Evolutionary conservation across 805 yeast genomes (phyloP).

Genomic region (Candida jianshihensis): DNA sequence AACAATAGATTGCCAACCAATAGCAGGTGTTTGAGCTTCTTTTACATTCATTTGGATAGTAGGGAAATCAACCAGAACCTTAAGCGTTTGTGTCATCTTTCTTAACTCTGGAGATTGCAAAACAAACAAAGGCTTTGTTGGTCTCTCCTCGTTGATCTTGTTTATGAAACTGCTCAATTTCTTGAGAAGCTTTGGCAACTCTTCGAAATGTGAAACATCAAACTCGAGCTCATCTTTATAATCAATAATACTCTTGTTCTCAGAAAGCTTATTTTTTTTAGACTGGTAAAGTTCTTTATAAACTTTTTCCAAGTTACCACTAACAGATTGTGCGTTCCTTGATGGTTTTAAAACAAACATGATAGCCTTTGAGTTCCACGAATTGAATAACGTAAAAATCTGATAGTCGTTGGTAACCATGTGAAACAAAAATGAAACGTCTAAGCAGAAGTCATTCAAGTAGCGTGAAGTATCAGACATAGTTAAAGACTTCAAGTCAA

Average conservation of each 20-base stretch:
- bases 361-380: constrained; percentile 47
- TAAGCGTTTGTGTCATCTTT: constrained; percentile 40
- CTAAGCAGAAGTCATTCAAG: constrained; percentile 47
- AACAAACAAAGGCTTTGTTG: constrained; percentile 56
- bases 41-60: constrained; percentile 51
- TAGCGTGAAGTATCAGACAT: constrained; percentile 44
- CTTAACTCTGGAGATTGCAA: constrained; percentile 64
- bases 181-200: constrained; percentile 46
- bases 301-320: constrained; percentile 43
- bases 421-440: constrained; percentile 60
- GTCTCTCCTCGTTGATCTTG: constrained; percentile 56
- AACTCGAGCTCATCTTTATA: constrained; percentile 49
- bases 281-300: constrained; percentile 47
- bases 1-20: constrained; percentile 75
- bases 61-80: constrained; percentile 50
- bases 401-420: constrained; percentile 69
- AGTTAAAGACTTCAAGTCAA: constrained; percentile 51
- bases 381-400: constrained; percentile 57
- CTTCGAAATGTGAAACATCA: constrained; percentile 48
- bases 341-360: constrained; percentile 66
- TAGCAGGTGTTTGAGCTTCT: constrained; percentile 57
- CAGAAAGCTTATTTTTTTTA: constrained; percentile 39
- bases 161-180: constrained; percentile 48
- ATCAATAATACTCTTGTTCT: constrained; percentile 39
- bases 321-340: constrained; percentile 55